Base-by-base conservation (phyloP, 441 rosid species). In the Melastoma candidum region DNA sequence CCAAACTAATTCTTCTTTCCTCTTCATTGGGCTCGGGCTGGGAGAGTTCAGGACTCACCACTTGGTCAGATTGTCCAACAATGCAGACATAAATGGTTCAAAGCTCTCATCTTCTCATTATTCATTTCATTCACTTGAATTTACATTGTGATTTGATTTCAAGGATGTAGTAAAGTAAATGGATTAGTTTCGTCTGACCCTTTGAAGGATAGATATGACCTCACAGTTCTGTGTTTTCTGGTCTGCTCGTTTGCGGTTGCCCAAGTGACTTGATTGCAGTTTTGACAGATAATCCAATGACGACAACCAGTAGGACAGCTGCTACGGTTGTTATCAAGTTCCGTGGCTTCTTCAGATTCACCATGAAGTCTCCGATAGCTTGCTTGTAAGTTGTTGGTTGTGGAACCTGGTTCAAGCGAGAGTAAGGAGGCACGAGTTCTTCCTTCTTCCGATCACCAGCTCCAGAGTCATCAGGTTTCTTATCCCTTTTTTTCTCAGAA, bases 281-380 rank as follows among this genome's bases (percentile, higher is more conserved):
- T 56, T 65, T 77, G n/a, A 67, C 72, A 61, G 75, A 75, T 13
- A 85, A 53, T 51, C 52, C 57, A 55, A 77, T 56, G 2, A 70
- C 60, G 60, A 73, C 47, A 60, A 74, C 61, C 60, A 68, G 59
- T 13, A 74, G 46, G 68, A 72, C 29, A 46, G 59, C 69, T 69
- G 76, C 71, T 51, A 66, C 68, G 58, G 63, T 45, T 63, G 70
- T 80, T 54, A 74, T 17, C 48, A 77, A 13, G 12, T 77, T 61
- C 50, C 58, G 70, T 44, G 67, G 68, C 64, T 73, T 61, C 71
- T 63, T 85, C 53, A 69, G 60, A 47, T 65, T 74, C 65, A 1
- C 59, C 6, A 58, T 71, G 59, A 51, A 57, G 17, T 61, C 71
- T 26, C 54, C 54, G 1, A 17, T 48, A 11, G 11, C n/a, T 49